These are phyloP conservation scores for Coniferiporia weirii DNA, from an alignment of 1,284 basidiomycete species.

Conservation along the genomic window DNA sequence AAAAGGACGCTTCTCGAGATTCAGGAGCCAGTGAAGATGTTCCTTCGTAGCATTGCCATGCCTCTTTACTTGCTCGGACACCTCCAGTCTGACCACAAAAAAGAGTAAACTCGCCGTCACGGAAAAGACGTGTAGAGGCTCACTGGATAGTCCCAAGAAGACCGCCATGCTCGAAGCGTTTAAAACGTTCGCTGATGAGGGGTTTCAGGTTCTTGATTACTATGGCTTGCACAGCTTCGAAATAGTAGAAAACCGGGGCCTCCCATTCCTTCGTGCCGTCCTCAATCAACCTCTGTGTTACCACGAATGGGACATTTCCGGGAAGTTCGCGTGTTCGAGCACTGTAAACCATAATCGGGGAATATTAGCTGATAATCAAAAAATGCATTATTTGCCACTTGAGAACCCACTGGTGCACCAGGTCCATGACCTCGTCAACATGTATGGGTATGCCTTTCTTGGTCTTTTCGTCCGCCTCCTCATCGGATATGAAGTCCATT, in stretches of 20 bases:
- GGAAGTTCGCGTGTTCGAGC: slow-evolving; percentile 66
- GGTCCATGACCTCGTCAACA: slow-evolving; percentile 50
- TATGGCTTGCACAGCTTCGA: slow-evolving; percentile 37
- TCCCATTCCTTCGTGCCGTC: slow-evolving; percentile 45
- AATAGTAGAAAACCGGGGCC: slow-evolving; percentile 42
- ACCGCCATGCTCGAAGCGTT: slow-evolving; percentile 44
- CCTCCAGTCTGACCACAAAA: slow-evolving; percentile 33
- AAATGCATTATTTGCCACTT: not conserved
- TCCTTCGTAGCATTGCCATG: slow-evolving; percentile 36
- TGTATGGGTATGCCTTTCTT: slow-evolving; percentile 33
- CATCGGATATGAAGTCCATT: slow-evolving; percentile 6
- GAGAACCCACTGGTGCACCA: slow-evolving; percentile 41
- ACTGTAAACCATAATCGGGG: slow-evolving; percentile 31
- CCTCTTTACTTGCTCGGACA: slow-evolving; percentile 39
- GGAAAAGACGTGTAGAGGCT: slow-evolving; percentile 21
- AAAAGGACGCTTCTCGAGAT: slow-evolving; percentile 47
- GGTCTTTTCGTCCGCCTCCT: slow-evolving; percentile 3
- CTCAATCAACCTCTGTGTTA: slow-evolving; percentile 46
- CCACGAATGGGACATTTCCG: slow-evolving; percentile 57
- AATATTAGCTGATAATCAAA: not conserved
- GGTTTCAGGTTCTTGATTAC: slow-evolving; percentile 36
- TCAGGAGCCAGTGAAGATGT: slow-evolving; percentile 46
- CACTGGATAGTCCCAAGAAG: slow-evolving; percentile 52
- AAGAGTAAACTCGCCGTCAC: not conserved
- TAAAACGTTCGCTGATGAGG: slow-evolving; percentile 46